Evolutionary conservation across 768 basidiomycete genomes (phyloP), one percentile per base, ranked within the genome.

Genomic region (Russula vinacea): DNA sequence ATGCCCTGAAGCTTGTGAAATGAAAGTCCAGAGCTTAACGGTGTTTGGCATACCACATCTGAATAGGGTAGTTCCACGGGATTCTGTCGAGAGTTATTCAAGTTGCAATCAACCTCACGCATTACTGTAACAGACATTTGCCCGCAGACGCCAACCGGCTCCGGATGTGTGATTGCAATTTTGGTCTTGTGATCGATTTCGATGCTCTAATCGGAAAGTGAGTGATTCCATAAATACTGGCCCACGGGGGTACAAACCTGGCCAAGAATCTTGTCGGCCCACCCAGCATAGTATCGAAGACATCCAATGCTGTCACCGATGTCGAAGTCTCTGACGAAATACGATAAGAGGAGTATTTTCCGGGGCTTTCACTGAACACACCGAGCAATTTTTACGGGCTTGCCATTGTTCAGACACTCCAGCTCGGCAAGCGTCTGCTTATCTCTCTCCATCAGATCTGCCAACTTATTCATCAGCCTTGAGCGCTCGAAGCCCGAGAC

Each of bases 31-130:
- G 24, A 47, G n/a, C 22, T 22, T 37, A 22, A 24, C 44, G 11
- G 37, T 10, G 8, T 45, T 62, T 19, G 17, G 70, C 76, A 52
- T 63, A 87, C 90, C 88, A 90, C 90, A 90, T 91, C 68, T 81
- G 84, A 74, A 93, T 92, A 9, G 90, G 92, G 70, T 92, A 96
- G 72, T 95, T 96, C 93, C 92, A 94, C 8, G 93, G 92, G 69
- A 94, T 92, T 69, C 88, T 91, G 71, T 47, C 47, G 16, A 60
- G 45, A 14, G 24, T 49, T 13, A 19, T 32, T 7, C 56, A 42
- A 66, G 68, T 33, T 63, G 10, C 22, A 57, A 57, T 60, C 29
- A 62, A 51, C 35, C 65, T 37, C 70, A 59, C 2, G 32, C 26
- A 56, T 56, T 47, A 33, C 17, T 6, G 37, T 50, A 13, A 70